These are phyloP conservation scores for Aspergillus phoenicis DNA, from an alignment of 2,329 filamentous ascomycete genomes.

Conservation along the genomic window DNA sequence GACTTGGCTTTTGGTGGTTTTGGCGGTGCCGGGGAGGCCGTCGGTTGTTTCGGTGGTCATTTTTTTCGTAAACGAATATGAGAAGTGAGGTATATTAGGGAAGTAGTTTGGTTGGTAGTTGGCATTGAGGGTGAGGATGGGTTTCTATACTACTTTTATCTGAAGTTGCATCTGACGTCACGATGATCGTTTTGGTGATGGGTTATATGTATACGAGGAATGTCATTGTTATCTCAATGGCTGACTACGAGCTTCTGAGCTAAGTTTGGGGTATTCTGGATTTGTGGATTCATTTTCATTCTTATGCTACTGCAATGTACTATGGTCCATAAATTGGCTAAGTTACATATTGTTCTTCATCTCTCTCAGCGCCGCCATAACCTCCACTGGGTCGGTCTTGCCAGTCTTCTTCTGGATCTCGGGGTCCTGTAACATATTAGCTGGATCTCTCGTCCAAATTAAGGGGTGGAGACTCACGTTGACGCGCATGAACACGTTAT, in stretches of 20 bases:
- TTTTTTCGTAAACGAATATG: not conserved
- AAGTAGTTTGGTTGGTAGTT: not conserved
- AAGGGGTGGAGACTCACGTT: conserved; percentile 57
- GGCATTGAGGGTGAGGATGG: not conserved
- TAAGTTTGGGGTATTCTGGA: not conserved
- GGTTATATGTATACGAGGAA: no score
- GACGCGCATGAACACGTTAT: conserved; percentile 96
- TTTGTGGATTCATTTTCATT: not conserved
- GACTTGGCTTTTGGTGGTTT: conserved; percentile 38
- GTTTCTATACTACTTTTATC: not conserved
- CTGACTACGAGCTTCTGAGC: not conserved
- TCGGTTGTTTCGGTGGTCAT: conserved; percentile 9
- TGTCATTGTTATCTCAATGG: not conserved
- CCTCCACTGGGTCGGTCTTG: conserved; percentile 75
- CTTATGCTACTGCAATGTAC: not conserved
- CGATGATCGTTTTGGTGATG: conserved; percentile 22
- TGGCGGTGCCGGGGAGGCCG: conserved; percentile 34
- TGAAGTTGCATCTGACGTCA: conserved; percentile 30
- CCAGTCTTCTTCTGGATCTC: conserved; percentile 82
- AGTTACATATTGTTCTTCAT: conserved; percentile 68
- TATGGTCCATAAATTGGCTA: not conserved
- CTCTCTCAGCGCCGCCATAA: conserved; percentile 83
- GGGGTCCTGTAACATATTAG: conserved; percentile 63
- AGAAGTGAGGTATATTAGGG: not conserved
- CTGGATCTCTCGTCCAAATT: not conserved